Percentiles rank a stretch among this genome's conserved stretches.
These are phyloP conservation scores for Puya raimondii DNA, from an alignment of 176 grass and related monocot genomes.

Conservation along the genomic window DNA sequence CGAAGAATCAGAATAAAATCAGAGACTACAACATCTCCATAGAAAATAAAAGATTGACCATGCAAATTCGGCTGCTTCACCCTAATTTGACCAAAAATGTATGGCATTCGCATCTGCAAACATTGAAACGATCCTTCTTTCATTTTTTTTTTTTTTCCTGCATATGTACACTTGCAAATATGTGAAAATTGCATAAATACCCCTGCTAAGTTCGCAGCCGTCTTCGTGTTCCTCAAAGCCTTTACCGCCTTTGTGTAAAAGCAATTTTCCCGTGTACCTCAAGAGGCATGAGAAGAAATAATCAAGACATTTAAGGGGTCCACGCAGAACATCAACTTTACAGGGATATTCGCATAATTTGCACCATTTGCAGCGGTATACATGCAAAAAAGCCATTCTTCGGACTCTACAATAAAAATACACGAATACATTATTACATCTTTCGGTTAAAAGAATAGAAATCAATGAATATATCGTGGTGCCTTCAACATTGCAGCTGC, in stretches of 20 bases:
- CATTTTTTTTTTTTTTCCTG: neutral
- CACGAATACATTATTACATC: neutral
- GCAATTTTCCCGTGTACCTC: too few relatives aligned
- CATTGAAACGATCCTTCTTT: conserved; percentile 24
- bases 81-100: conserved; percentile 15
- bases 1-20: neutral
- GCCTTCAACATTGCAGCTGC: conserved; percentile 43
- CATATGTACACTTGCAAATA: too few relatives aligned
- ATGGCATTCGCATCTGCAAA: neutral
- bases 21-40: neutral
- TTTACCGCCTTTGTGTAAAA: too few relatives aligned
- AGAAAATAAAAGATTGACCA: neutral
- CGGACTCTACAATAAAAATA: neutral
- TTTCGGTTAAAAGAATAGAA: neutral
- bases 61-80: conserved; percentile 7
- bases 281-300: too few relatives aligned
- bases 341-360: too few relatives aligned
- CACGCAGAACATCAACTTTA: too few relatives aligned
- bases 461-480: neutral
- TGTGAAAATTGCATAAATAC: too few relatives aligned
- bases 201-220: too few relatives aligned
- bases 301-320: too few relatives aligned
- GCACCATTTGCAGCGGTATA: too few relatives aligned
- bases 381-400: too few relatives aligned
- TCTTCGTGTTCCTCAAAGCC: too few relatives aligned